Percentiles rank a stretch among this genome's conserved stretches.
Evolutionary conservation across 805 yeast genomes (phyloP).

Genomic region (Sungouiella thailandica): DNA sequence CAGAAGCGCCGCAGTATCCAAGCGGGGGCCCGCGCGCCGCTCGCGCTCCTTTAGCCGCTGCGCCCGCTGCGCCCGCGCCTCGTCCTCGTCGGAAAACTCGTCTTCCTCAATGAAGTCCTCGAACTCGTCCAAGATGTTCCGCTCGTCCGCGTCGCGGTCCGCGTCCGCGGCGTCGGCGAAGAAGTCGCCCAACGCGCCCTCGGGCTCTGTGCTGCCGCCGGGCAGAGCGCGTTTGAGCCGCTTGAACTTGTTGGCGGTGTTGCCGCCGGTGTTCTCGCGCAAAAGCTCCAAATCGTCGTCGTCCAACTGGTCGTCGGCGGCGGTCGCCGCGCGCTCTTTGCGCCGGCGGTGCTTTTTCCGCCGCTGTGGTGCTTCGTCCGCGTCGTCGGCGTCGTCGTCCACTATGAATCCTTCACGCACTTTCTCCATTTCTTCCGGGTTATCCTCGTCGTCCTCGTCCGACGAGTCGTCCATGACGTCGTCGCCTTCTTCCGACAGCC

Average conservation of each 20-base stretch:
- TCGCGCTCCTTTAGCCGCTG: slow-evolving; percentile 29
- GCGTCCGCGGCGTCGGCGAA: slow-evolving; percentile 55
- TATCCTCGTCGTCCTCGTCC: slow-evolving; percentile 85
- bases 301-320: slow-evolving; percentile 65
- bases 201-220: slow-evolving; percentile 21
- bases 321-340: slow-evolving; percentile 6
- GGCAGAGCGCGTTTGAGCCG: slow-evolving; percentile 71
- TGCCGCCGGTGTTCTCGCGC: slow-evolving; percentile 85
- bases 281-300: slow-evolving; percentile 93
- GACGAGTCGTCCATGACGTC: slow-evolving; percentile 61
- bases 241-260: slow-evolving; percentile 53
- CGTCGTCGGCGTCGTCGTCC: slow-evolving; percentile 72
- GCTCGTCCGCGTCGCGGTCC: slow-evolving; percentile 23
- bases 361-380: slow-evolving; percentile 13
- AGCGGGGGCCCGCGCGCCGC: slow-evolving; percentile 34
- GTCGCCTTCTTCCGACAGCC: slow-evolving; percentile 29
- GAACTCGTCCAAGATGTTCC: slow-evolving; percentile 66
- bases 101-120: slow-evolving; percentile 98
- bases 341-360: slow-evolving; percentile 24
- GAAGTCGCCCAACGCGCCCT: slow-evolving; percentile 54
- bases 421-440: slow-evolving; percentile 75
- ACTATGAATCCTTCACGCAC: slow-evolving; percentile 92
- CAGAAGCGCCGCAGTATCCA: slow-evolving; percentile 55
- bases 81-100: slow-evolving; percentile 81
- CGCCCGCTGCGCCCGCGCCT: slow-evolving; percentile 34